Base-by-base conservation (phyloP, 495 filamentous ascomycete genomes). In the Parachaetomium inaequale region DNA sequence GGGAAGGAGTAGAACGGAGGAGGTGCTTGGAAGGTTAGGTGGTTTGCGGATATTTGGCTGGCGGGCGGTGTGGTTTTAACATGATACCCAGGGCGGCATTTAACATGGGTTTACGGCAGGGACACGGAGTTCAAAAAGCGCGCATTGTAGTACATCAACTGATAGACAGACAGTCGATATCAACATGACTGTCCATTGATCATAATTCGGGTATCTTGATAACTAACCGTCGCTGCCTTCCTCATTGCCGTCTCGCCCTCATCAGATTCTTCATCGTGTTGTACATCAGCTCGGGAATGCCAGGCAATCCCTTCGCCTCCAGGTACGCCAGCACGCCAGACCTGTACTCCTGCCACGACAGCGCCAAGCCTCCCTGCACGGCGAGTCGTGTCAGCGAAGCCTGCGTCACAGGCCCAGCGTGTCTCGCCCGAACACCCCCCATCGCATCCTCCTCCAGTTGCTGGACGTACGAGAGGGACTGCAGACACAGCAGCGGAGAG, bases 201-300 rank as follows among this genome's bases (percentile, higher is more conserved):
- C 19, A 11, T 54, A 17, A 31, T 21, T 15, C n/a, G 25, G 26
- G 49, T 38, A 54, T 36, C 32, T 51, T 28, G 26, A 25, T 11
- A 28, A 29, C 51, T 3, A 14, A 23, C 10, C 28, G 10, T 28
- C 19, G 14, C 29, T 46, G 7, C 45, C 32, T 46, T 1, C 45
- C 32, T 52, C 29, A 46, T 52, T n/a, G 28, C 61, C n/a, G 25
- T 59, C 72, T 74, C n/a, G 70, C 69, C 50, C 58, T 74, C 76
- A 79, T 83, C 29, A 91, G 75, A 34, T 85, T 83, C 72, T 89
- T 92, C 85, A 96, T 91, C 12, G 92, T 93, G 67, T 85, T 90
- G 63, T 88, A 88, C 85, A 96, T 89, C 70, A 96, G 72, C 61
- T 88, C 81, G 15, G 80, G 79, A 53, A 93, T 80, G 5, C 92